Conservation (phyloP, 2,329 filamentous ascomycete species). For the Emmonsia crescens region DNA sequence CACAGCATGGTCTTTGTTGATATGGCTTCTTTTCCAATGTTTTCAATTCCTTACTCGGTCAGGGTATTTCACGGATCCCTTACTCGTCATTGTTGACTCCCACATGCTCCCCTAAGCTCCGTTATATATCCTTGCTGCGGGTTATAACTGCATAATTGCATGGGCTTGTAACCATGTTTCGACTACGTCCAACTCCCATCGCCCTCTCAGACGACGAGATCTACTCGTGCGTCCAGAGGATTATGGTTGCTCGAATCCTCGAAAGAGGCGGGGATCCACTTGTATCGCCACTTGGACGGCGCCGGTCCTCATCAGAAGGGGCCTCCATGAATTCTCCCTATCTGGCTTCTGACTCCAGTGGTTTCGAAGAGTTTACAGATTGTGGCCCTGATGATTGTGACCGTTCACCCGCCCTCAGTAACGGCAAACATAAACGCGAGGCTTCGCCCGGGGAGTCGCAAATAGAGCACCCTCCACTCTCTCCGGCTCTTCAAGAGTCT, state of each 20-base stretch:
- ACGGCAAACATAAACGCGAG: background rate
- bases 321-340: background rate
- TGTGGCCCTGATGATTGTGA: background rate
- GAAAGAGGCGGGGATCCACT: background rate
- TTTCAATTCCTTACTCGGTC: background rate
- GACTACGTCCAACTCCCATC: constrained; percentile 14
- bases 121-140: background rate
- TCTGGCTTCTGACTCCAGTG: background rate
- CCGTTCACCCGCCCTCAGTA: background rate
- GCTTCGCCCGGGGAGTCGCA: background rate
- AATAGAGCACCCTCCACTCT: background rate
- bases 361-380: background rate
- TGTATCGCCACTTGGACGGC: background rate
- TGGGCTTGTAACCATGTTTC: constrained; percentile 10
- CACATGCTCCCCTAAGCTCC: no score
- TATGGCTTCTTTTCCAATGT: background rate
- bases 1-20: background rate
- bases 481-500: background rate
- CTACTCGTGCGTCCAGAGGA: constrained; percentile 3
- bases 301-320: constrained; percentile 4
- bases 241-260: constrained; percentile 2
- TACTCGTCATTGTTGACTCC: background rate
- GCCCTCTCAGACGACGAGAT: constrained; percentile 12
- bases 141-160: background rate
- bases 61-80: background rate